Conservation (phyloP, 192 early-diverging fungal species). For the Phycomyces blakesleeanus region DNA sequence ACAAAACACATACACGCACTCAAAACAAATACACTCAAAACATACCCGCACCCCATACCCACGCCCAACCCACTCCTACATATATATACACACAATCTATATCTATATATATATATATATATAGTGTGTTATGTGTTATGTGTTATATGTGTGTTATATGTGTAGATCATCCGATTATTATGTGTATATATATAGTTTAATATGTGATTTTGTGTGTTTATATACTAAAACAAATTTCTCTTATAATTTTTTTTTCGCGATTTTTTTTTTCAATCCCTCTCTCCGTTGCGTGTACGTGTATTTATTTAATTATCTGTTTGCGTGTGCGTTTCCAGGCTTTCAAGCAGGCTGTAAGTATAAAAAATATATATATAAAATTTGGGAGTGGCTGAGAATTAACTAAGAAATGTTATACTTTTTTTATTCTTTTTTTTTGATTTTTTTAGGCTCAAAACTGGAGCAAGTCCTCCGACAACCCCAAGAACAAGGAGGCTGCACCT, state of each 20-base stretch:
- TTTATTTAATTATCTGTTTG: neutral
- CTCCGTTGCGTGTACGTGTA: neutral
- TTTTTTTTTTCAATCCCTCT: too few relatives aligned
- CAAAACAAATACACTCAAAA: neutral
- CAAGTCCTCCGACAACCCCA: conserved; percentile 11
- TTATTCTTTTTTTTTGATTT: neutral
- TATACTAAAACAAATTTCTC: neutral
- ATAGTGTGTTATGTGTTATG: neutral
- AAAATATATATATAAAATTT: neutral
- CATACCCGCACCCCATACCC: neutral
- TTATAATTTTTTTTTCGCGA: too few relatives aligned
- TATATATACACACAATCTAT: too few relatives aligned
- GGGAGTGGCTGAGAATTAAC: neutral
- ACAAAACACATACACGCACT: too few relatives aligned
- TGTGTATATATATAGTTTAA: neutral
- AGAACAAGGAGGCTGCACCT: conserved; percentile 7
- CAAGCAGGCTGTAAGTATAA: conserved; percentile 11
- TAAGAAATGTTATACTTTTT: too few relatives aligned
- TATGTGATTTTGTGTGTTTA: neutral
- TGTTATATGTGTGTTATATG: neutral
- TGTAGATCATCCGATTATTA: neutral
- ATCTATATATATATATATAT: neutral
- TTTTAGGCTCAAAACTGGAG: conserved; percentile 14
- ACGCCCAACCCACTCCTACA: too few relatives aligned
- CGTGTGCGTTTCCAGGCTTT: conserved; percentile 4